Conservation (phyloP, 305 asterid species). For the Fraxinus greggii region DNA sequence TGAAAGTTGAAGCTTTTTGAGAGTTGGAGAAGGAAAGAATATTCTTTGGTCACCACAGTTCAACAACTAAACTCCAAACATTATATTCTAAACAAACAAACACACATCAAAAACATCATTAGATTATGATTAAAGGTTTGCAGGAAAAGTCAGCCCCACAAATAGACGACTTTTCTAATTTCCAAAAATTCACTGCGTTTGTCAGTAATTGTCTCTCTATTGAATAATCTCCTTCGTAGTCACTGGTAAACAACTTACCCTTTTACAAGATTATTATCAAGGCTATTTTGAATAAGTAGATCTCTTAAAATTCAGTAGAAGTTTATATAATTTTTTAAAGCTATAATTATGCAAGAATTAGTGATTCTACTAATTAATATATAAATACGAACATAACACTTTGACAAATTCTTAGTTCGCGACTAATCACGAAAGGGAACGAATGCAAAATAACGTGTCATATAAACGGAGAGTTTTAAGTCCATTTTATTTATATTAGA, state of each 20-base stretch:
- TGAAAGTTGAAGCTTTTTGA: slow-evolving; percentile 61
- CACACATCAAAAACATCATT: slow-evolving; percentile 59
- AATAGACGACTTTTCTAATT: slow-evolving; percentile 61
- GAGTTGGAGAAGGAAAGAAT: slow-evolving; percentile 55
- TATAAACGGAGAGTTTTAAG: neutral
- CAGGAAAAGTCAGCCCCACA: slow-evolving; percentile 90
- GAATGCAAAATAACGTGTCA: neutral
- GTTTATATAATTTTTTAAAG: neutral
- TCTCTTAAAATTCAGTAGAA: neutral
- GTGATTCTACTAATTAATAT: neutral
- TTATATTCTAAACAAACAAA: slow-evolving; percentile 51
- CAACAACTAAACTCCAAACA: slow-evolving; percentile 79
- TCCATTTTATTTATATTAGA: neutral
- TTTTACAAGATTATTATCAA: too few species aligned
- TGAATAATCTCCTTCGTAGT: neutral
- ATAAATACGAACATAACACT: neutral
- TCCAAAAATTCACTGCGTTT: slow-evolving; percentile 78
- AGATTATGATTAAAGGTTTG: slow-evolving; percentile 67
- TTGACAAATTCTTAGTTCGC: neutral
- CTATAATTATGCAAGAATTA: neutral
- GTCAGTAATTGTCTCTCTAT: slow-evolving; percentile 42
- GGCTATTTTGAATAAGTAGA: neutral
- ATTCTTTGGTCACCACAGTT: slow-evolving; percentile 61
- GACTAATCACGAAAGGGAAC: neutral
- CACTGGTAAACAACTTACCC: neutral